A percentile compares a stretch with the other conserved stretches of the same genome.
phyloP scores from a whole-genome alignment of 177 flowering plant genomes.

The Vitis hybrid region DNA sequence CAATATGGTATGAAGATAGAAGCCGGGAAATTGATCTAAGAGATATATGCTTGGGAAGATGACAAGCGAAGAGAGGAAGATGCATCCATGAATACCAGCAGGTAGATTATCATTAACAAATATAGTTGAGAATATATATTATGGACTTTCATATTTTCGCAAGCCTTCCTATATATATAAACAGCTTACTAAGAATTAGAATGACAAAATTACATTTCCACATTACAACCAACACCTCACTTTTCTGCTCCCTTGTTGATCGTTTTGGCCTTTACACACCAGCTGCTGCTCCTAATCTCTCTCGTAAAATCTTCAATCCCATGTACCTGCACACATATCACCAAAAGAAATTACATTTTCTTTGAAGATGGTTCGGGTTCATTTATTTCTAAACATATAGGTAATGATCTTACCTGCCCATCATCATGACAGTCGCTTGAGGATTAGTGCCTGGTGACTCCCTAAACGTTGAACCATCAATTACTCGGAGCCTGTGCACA shows the following conservation, averaged over 20 bases:
- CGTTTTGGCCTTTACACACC: conserved; percentile 25
- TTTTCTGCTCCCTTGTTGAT: background rate
- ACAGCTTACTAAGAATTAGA: conserved; percentile 3
- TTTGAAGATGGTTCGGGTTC: background rate
- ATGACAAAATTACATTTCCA: background rate
- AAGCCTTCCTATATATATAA: background rate
- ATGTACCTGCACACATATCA: conserved; percentile 63
- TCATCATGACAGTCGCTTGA: conserved; percentile 85
- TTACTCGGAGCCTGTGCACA: conserved; percentile 49
- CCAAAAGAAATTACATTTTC: background rate
- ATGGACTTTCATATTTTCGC: background rate
- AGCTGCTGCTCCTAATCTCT: conserved; percentile 54
- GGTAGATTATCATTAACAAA: too few relatives aligned
- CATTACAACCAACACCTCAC: conserved; percentile 5
- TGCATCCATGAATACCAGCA: too few relatives aligned
- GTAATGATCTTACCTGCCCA: conserved; percentile 65
- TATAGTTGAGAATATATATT: too few relatives aligned
- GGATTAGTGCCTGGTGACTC: conserved; percentile 88
- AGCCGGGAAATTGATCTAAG: too few relatives aligned
- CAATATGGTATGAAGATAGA: too few relatives aligned
- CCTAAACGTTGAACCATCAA: conserved; percentile 65
- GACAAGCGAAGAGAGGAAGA: too few relatives aligned
- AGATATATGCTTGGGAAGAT: too few relatives aligned
- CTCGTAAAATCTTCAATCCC: conserved; percentile 75
- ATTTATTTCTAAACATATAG: background rate